A percentile compares a stretch with the other conserved stretches of the same genome.
Evolutionary conservation across 2,329 filamentous ascomycete species (phyloP).

Genomic region (Aspergillus sp.): DNA sequence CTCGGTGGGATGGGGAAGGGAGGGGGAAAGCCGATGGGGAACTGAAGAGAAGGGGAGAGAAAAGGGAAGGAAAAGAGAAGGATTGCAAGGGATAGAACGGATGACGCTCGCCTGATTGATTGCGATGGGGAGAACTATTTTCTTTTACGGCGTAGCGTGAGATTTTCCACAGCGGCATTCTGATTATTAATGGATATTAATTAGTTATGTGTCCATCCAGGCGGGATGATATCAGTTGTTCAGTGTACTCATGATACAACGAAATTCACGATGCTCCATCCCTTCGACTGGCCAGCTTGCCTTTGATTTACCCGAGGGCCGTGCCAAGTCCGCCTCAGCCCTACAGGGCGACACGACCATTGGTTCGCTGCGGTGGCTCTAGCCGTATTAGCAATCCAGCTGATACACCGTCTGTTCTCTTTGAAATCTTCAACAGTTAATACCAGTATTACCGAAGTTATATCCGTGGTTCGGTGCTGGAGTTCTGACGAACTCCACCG

Average conservation of each 20-base stretch:
- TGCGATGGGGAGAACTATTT: not conserved
- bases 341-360: constrained; percentile 26
- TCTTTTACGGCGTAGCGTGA: not conserved
- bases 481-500: too few relatives aligned
- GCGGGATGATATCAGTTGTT: not conserved
- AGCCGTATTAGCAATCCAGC: not conserved
- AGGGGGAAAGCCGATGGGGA: not conserved
- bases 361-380: constrained; percentile 5
- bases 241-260: not conserved
- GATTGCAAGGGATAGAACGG: constrained; percentile 7
- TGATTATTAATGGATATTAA: not conserved
- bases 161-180: not conserved
- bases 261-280: not conserved
- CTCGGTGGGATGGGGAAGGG: constrained; percentile 1
- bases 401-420: too few relatives aligned
- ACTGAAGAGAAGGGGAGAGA: not conserved
- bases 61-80: constrained; percentile 9
- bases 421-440: too few relatives aligned
- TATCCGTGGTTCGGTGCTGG: too few relatives aligned
- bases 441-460: too few relatives aligned
- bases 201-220: not conserved
- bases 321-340: constrained; percentile 33
- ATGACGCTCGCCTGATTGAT: not conserved
- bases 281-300: not conserved
- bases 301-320: constrained; percentile 12